Conservation (phyloP, 345 rosid species). For the Gossypium ekmanianum region DNA sequence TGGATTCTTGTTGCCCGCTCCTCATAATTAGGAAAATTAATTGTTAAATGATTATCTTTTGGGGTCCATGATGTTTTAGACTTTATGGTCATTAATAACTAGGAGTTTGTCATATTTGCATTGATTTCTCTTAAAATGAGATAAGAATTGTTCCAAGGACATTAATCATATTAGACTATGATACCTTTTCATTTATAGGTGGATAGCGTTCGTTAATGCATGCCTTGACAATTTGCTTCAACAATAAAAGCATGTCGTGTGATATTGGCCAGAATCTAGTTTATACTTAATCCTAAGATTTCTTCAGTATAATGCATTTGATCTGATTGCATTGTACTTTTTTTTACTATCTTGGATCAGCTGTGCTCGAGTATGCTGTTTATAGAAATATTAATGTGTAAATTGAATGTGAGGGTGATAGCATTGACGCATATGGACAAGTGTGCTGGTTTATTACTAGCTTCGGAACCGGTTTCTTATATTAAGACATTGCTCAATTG, state of each 20-base stretch:
- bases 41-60: slow-evolving; percentile 25
- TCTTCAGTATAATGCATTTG: neutral
- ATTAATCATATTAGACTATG: neutral
- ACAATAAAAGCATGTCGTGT: too few species aligned
- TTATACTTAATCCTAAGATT: neutral
- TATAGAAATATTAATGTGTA: neutral
- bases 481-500: neutral
- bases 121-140: slow-evolving; percentile 9
- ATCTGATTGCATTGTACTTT: neutral
- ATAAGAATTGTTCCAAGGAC: slow-evolving; percentile 3
- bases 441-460: too few species aligned
- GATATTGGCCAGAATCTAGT: neutral
- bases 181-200: neutral
- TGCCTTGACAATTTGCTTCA: neutral
- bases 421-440: too few species aligned
- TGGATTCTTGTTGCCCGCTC: slow-evolving; percentile 17
- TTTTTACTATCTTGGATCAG: neutral
- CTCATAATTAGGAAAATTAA: slow-evolving; percentile 20
- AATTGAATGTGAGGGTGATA: too few species aligned
- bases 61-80: slow-evolving; percentile 14
- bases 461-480: too few species aligned
- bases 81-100: slow-evolving; percentile 16
- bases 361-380: neutral
- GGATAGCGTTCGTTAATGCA: neutral
- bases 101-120: neutral